Evolutionary conservation across 2,329 filamentous ascomycete species (phyloP), one percentile per base, ranked within the genome.

Genomic region (Endocalyx cinctus): DNA sequence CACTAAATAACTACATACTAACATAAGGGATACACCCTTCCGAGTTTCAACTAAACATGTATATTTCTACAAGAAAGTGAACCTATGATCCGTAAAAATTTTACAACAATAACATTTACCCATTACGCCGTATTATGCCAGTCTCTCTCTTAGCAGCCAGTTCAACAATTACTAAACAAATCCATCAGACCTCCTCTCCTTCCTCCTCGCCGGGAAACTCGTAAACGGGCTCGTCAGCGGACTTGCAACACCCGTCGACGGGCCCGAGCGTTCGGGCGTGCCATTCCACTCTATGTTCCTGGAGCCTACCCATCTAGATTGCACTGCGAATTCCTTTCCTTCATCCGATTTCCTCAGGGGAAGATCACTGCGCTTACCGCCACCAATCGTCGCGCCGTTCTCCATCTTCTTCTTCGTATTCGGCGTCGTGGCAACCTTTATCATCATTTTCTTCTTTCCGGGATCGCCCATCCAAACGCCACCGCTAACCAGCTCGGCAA

Each of bases 401-500:
- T n/a, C n/a, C n/a, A n/a, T n/a, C n/a, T n/a, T n/a, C n/a, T n/a
- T n/a, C n/a, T n/a, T n/a, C n/a, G n/a, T n/a, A n/a, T n/a, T n/a
- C n/a, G n/a, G n/a, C n/a, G n/a, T n/a, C n/a, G n/a, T n/a, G n/a
- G n/a, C n/a, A n/a, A n/a, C n/a, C n/a, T n/a, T n/a, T n/a, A n/a
- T n/a, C n/a, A n/a, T n/a, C n/a, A n/a, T n/a, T n/a, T n/a, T n/a
- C n/a, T n/a, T n/a, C n/a, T n/a, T n/a, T n/a, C n/a, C n/a, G 20
- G 20, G 20, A 8, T 17, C 28, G 3, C 38, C 45, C 31, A 43
- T 45, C 47, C 50, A 50, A 4, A 39, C 23, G 1, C 45, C 48
- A 7, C 42, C 49, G 18, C 43, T 46, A 7, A 53, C 29, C 1
- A 78, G 54, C 43, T 64, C 60, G 13, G 70, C 54, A 55, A 79